Evolutionary conservation across 2,329 filamentous ascomycete species (phyloP), one percentile per base, ranked within the genome.

Genomic region (Mariannaea elegans): DNA sequence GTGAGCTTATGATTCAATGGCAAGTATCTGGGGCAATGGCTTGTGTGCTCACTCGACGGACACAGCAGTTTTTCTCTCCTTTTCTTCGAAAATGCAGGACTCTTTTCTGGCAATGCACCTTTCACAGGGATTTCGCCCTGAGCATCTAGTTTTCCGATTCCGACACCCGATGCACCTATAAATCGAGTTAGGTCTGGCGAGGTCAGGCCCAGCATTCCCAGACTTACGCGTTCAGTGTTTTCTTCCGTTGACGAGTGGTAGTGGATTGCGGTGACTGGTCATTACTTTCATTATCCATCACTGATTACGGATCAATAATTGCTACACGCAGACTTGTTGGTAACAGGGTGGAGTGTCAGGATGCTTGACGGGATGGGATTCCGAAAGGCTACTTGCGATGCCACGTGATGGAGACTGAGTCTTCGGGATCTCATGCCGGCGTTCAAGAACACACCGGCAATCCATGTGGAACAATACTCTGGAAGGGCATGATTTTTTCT

Each of bases 101-200:
- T 65, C 65, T 10, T 63, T 63, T 5, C 65, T 53, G n/a, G 42
- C 52, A 14, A 61, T 53, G 10, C 65, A 67, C 53, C 51, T 54
- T 18, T 67, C 64, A 32, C 65, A 67, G 2, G 65, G 59, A 34
- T 59, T 38, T 9, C 49, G 61, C 2, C 64, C 65, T 3, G 65
- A 67, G 34, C 65, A 67, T 12, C 65, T 56, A 39, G 54, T 51
- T 48, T 67, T 67, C 41, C 65, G 61, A 21, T 54, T 67, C 9
- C 64, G 65, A n/a, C 64, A 67, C 19, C 54, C 48, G 14, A 64
- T 57, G 8, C 65, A 67, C 7, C 65, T 67, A 9, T 16, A 13
- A 18, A 10, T 47, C 2, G 9, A 14, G 21, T 55, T 21, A 55
- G 51, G 14, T 3, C 16, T 4, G 7, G n/a, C 2, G 21, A 7